phyloP scores from a whole-genome alignment of 768 basidiomycete species.

The Mycena latifolia region DNA sequence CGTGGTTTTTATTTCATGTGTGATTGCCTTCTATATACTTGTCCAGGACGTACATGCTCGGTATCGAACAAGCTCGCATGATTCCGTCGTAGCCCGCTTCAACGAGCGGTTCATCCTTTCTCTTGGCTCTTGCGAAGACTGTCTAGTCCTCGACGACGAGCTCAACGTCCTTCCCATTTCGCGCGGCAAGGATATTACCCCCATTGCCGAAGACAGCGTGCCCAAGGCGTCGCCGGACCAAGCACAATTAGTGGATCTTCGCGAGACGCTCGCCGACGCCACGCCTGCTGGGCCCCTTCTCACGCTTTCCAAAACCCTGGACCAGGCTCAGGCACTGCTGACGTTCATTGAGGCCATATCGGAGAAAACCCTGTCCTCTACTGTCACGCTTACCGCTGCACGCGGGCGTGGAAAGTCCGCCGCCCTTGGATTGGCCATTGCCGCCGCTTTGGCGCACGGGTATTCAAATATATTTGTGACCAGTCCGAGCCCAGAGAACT shows the following conservation, averaged over 20 bases:
- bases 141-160: constrained; percentile 96
- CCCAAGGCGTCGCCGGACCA: constrained; percentile 35
- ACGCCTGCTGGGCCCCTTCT: constrained; percentile 92
- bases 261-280: constrained; percentile 81
- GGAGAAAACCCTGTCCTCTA: constrained; percentile 93
- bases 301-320: constrained; percentile 90
- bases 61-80: constrained; percentile 93
- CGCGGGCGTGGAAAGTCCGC: constrained; percentile 98
- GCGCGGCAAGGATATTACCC: constrained; percentile 90
- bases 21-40: not conserved
- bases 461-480: constrained; percentile 99
- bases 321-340: constrained; percentile 94
- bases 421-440: constrained; percentile 94
- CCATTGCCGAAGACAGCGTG: constrained; percentile 59
- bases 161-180: constrained; percentile 97
- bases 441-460: constrained; percentile 91
- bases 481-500: constrained; percentile 96
- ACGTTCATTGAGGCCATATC: constrained; percentile 96
- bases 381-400: constrained; percentile 93
- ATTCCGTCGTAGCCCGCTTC: constrained; percentile 92
- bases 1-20: constrained; percentile 28
- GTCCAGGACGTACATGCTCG: constrained; percentile 94
- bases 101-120: constrained; percentile 99
- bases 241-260: constrained; percentile 73
- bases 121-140: constrained; percentile 92